Evolutionary conservation across 2,329 filamentous ascomycete species (phyloP), one percentile per base, ranked within the genome.

Genomic region (Talaromyces amestolkiae): DNA sequence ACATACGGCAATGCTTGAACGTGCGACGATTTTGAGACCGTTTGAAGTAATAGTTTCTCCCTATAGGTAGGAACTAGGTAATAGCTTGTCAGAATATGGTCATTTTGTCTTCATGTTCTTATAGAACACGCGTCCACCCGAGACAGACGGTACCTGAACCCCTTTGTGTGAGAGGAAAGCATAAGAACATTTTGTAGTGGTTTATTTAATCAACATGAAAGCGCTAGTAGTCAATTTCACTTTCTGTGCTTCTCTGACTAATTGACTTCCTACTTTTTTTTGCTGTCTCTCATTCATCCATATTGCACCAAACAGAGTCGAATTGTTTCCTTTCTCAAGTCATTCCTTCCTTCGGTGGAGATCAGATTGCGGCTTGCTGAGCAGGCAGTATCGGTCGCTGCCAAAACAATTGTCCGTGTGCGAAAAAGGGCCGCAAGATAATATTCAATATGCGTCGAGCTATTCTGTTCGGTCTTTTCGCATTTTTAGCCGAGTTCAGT

Each of bases 121-220:
- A 53, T 51, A 53, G 24, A 53, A 53, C 27, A 53, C 53, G 51
- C 33, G 31, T 24, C 33, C 33, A 24, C 33, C 33, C 33, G 53
- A 56, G 5, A 56, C 33, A 39, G 33, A 39, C 31, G 10, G 6
- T 37, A 22, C n/a, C 3, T 37, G 33, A 13, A 10, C 53, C 53
- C 33, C 33, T 37, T 39, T 2, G 11, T 56, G 8, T 37, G 53
- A 39, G 53, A 3, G 22, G 33, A 33, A 15, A 56, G 33, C n/a
- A 56, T 56, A 8, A 56, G 53, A 56, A 39, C 19, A 56, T 39
- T 7, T 19, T 19, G 22, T 10, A 43, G 9, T 3, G 7, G 17
- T 39, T 27, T 59, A 59, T 59, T 59, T 59, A 59, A 59, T 59
- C 56, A 59, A 45, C 10, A 15, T 31, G 37, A 59, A 24, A 43